A percentile compares a stretch with the other conserved stretches of the same genome.
These are phyloP conservation scores for Plantago rigida DNA, from an alignment of 305 asterid genomes.

Conservation along the genomic window DNA sequence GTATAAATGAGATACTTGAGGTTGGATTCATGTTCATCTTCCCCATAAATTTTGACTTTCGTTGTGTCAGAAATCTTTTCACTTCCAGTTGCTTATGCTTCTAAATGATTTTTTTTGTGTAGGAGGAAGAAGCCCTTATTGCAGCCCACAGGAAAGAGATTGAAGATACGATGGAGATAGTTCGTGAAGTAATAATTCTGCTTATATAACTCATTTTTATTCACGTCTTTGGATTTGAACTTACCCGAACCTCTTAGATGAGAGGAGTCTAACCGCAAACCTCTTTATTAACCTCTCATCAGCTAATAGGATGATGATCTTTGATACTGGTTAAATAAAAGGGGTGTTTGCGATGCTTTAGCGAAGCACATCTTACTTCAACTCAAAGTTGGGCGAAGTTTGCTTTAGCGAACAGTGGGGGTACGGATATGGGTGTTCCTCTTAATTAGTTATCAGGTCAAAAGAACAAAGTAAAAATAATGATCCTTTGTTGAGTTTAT, in stretches of 20 bases:
- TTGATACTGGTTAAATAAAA: background rate
- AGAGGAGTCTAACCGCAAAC: no score
- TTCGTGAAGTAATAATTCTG: conserved; percentile 52
- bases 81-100: conserved; percentile 10
- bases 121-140: conserved; percentile 96
- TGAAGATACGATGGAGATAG: conserved; percentile 98
- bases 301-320: no score
- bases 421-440: no score
- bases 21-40: conserved; percentile 32
- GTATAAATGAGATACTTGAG: conserved; percentile 78
- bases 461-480: no score
- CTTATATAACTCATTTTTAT: conserved; percentile 5
- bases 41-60: background rate
- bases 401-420: no score
- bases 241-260: conserved; percentile 5
- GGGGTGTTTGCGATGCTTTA: background rate
- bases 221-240: background rate
- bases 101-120: conserved; percentile 19
- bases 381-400: background rate
- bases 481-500: background rate
- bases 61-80: conserved; percentile 1
- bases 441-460: no score
- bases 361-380: no score
- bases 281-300: no score
- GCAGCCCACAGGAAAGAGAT: conserved; percentile 92